Conservation (phyloP, 2,329 filamentous ascomycete genomes). For the Penicillium corylophilum region DNA sequence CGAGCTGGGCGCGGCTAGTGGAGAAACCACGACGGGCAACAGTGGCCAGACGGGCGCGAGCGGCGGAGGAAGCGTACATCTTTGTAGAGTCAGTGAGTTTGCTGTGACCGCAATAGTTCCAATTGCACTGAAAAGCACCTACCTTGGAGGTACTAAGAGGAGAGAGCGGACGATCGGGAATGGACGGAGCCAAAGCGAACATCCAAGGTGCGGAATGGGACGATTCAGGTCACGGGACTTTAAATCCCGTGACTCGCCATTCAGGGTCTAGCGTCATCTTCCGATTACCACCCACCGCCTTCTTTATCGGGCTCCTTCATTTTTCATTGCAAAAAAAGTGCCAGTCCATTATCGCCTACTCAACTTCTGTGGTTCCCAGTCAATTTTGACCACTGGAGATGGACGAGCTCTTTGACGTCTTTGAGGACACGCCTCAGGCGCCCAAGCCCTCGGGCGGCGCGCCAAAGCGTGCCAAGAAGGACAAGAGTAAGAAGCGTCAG, state of each 20-base stretch:
- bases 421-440: slow-evolving; percentile 65
- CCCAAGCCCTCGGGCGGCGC: slow-evolving; percentile 30
- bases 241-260: neutral
- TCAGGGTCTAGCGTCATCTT: neutral
- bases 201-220: slow-evolving; percentile 25
- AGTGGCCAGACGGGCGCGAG: slow-evolving; percentile 64
- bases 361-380: slow-evolving; percentile 17
- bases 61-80: slow-evolving; percentile 73
- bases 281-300: slow-evolving; percentile 23
- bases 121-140: slow-evolving; percentile 20
- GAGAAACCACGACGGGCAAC: slow-evolving; percentile 90
- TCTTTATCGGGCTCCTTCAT: slow-evolving; percentile 30
- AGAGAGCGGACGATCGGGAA: slow-evolving; percentile 25
- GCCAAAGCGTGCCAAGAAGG: slow-evolving; percentile 48
- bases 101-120: slow-evolving; percentile 38
- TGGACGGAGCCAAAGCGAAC: slow-evolving; percentile 23
- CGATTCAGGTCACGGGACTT: slow-evolving; percentile 16
- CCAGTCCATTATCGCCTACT: slow-evolving; percentile 14
- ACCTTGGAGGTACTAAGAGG: slow-evolving; percentile 34
- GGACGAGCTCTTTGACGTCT: slow-evolving; percentile 82
- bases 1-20: slow-evolving; percentile 79
- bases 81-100: slow-evolving; percentile 40
- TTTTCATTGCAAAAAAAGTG: slow-evolving; percentile 33
- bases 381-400: slow-evolving; percentile 44
- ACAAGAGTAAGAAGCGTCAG: slow-evolving; percentile 80